A percentile compares a stretch with the other conserved stretches of the same genome.
Evolutionary conservation across 2,329 filamentous ascomycete genomes (phyloP).

Genomic region (Reticulascus tulasneorum): DNA sequence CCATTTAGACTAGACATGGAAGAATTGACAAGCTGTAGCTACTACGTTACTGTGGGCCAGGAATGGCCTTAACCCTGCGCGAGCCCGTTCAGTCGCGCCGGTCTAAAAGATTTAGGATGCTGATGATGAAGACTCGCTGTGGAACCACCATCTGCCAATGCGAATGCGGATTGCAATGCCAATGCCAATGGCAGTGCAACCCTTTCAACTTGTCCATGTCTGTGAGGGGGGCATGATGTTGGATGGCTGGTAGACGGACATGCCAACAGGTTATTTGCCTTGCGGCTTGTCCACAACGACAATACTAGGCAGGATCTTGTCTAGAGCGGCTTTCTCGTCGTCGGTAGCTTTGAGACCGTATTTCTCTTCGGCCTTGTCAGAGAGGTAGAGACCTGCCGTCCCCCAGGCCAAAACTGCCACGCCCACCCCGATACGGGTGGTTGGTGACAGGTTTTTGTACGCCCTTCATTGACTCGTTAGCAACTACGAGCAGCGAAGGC

Average conservation of each 20-base stretch:
- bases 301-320: slow-evolving; percentile 59
- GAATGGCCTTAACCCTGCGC: too few species aligned
- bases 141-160: too few species aligned
- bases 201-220: background rate
- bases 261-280: slow-evolving; percentile 7
- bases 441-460: slow-evolving; percentile 68
- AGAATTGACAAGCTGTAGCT: slow-evolving; percentile 7
- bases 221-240: too few species aligned
- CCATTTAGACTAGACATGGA: slow-evolving; percentile 8
- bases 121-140: too few species aligned
- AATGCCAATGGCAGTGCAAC: background rate
- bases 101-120: too few species aligned
- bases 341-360: slow-evolving; percentile 70
- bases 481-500: too few species aligned
- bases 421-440: slow-evolving; percentile 69
- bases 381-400: slow-evolving; percentile 65
- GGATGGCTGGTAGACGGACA: background rate
- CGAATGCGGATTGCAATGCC: too few species aligned
- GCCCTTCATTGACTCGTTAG: too few species aligned
- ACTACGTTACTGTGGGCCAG: too few species aligned
- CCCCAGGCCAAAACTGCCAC: slow-evolving; percentile 75
- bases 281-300: slow-evolving; percentile 49
- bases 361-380: slow-evolving; percentile 68
- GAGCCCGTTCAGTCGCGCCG: too few species aligned
- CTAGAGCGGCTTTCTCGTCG: slow-evolving; percentile 66